Conservation (phyloP, 2,329 filamentous ascomycete genomes). For the Sarocladium oryzae region DNA sequence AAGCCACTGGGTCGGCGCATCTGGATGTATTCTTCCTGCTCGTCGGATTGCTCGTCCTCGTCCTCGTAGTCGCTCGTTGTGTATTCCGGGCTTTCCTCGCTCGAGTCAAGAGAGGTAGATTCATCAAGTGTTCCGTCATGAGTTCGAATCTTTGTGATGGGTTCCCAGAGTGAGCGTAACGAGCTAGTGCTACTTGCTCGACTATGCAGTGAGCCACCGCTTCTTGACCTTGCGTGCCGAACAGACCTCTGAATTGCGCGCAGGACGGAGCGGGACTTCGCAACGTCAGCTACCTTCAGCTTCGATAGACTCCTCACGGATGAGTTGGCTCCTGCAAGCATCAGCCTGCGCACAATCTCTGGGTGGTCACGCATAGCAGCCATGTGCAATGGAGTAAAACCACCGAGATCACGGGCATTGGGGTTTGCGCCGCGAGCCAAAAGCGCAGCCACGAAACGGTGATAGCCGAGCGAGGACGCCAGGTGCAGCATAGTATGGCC, state of each 20-base stretch:
- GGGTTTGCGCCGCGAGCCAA: constrained; percentile 72
- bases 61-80: constrained; percentile 38
- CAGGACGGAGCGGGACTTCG: constrained; percentile 57
- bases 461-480: constrained; percentile 67
- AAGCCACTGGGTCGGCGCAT: constrained; percentile 28
- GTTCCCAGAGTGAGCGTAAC: constrained; percentile 60
- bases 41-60: constrained; percentile 28
- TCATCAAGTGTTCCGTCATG: constrained; percentile 28
- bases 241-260: constrained; percentile 57
- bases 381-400: constrained; percentile 77
- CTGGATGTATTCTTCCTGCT: constrained; percentile 24
- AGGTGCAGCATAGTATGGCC: constrained; percentile 79
- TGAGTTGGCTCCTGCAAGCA: constrained; percentile 67
- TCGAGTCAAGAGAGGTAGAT: constrained; percentile 34
- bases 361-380: constrained; percentile 70
- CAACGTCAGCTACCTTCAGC: constrained; percentile 65
- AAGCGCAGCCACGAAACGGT: constrained; percentile 69
- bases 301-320: constrained; percentile 63
- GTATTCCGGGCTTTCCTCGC: constrained; percentile 38
- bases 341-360: constrained; percentile 69
- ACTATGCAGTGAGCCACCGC: constrained; percentile 53
- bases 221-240: constrained; percentile 59
- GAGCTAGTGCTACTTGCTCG: constrained; percentile 62
- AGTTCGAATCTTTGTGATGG: constrained; percentile 29
- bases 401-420: constrained; percentile 67